Percentiles rank a stretch among this genome's conserved stretches.
These are phyloP conservation scores for Cytospora piceae DNA, from an alignment of 2,329 filamentous ascomycete species.

Conservation along the genomic window DNA sequence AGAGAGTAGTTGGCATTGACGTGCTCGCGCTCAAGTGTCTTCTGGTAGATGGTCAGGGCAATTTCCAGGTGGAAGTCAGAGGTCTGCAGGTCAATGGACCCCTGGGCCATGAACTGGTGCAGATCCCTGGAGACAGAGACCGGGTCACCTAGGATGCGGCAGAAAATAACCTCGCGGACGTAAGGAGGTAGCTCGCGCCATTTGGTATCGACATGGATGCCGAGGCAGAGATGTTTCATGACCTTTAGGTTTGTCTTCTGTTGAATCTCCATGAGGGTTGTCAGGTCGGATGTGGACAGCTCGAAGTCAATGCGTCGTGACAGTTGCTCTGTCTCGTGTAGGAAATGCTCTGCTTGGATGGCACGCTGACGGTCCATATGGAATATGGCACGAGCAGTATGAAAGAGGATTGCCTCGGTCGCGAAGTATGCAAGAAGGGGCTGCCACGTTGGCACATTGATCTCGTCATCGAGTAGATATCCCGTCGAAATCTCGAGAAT, in stretches of 20 bases:
- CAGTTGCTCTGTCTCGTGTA: conserved; percentile 35
- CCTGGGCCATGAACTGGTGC: conserved; percentile 34
- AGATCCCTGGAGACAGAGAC: conserved; percentile 35
- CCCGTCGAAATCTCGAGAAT: conserved; percentile 36
- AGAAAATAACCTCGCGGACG: conserved; percentile 39
- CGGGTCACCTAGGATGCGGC: conserved; percentile 37
- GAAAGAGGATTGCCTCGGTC: conserved; percentile 42
- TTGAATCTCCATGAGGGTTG: conserved; percentile 35
- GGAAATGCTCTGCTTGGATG: conserved; percentile 41
- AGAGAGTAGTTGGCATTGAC: conserved; percentile 31
- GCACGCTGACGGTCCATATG: conserved; percentile 37
- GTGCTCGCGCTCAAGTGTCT: conserved; percentile 31
- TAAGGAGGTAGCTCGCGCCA: conserved; percentile 39
- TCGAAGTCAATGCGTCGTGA: conserved; percentile 41
- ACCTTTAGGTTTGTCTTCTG: conserved; percentile 39
- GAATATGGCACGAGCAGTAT: conserved; percentile 38
- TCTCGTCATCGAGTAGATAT: conserved; percentile 36
- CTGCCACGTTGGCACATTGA: conserved; percentile 35
- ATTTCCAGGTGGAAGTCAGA: conserved; percentile 39
- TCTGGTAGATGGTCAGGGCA: conserved; percentile 32
- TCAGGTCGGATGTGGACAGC: conserved; percentile 37
- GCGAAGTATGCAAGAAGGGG: conserved; percentile 32
- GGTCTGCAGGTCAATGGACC: conserved; percentile 35
- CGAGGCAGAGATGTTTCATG: conserved; percentile 41
- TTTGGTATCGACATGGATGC: conserved; percentile 38